Evolutionary conservation across 441 rosid species (phyloP).

Genomic region (Gossypium schwendimanii): DNA sequence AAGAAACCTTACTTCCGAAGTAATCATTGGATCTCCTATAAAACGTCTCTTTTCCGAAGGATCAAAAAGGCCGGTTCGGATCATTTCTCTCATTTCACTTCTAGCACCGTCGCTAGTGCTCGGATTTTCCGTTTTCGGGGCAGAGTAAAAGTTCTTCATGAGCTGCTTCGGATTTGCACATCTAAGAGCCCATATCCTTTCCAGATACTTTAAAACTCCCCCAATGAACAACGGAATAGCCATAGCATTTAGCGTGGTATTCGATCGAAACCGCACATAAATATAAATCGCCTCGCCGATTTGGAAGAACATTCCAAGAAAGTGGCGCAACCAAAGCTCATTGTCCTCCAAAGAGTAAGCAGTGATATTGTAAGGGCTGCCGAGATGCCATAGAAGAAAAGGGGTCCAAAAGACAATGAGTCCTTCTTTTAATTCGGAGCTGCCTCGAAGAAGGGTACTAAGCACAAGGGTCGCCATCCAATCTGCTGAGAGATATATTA

Average conservation of each 20-base stretch:
- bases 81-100: neutral
- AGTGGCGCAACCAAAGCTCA: conserved; percentile 41
- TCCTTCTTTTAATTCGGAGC: neutral
- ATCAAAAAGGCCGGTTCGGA: neutral
- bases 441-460: neutral
- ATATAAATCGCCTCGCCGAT: neutral
- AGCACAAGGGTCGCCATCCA: neutral
- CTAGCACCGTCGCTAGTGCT: neutral
- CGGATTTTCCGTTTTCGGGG: neutral
- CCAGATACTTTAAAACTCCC: conserved; percentile 29
- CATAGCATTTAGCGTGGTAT: neutral
- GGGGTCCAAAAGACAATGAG: conserved; percentile 57
- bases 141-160: conserved; percentile 11
- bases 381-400: conserved; percentile 51
- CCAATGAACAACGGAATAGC: conserved; percentile 13
- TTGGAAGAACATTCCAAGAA: neutral
- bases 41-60: neutral
- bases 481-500: neutral
- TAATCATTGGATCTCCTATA: neutral
- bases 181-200: conserved; percentile 25
- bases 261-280: neutral
- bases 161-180: conserved; percentile 24
- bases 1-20: neutral
- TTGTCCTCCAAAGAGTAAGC: conserved; percentile 53
- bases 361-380: conserved; percentile 53